phyloP scores from a whole-genome alignment of 768 basidiomycete species.

The Leccinum barrowsii region DNA sequence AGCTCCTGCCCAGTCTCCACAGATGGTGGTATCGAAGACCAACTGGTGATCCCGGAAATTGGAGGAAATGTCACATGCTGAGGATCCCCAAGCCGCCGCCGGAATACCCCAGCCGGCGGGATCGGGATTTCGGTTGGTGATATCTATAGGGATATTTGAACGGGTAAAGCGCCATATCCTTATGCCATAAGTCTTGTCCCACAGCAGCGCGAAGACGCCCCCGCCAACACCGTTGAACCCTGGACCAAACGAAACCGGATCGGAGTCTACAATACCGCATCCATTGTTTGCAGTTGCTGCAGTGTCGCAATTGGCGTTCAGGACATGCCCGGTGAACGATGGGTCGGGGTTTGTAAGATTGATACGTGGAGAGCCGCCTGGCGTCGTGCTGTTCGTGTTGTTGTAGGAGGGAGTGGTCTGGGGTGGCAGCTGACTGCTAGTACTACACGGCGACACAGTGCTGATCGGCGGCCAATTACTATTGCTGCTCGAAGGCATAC shows the following conservation, averaged over 20 bases:
- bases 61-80: constrained; percentile 41
- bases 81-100: constrained; percentile 47
- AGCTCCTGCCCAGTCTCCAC: constrained; percentile 29
- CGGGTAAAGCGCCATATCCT: constrained; percentile 55
- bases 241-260: constrained; percentile 38
- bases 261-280: constrained; percentile 43
- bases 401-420: background rate
- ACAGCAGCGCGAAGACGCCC: constrained; percentile 57
- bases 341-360: background rate
- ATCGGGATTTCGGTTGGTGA: constrained; percentile 38
- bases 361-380: background rate
- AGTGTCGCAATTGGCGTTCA: constrained; percentile 38
- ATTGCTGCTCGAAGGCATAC: no score
- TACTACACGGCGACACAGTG: background rate
- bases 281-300: constrained; percentile 41
- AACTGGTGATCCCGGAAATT: constrained; percentile 52
- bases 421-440: background rate
- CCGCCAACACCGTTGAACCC: constrained; percentile 36
- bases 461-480: no score
- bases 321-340: constrained; percentile 20
- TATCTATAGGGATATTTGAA: constrained; percentile 46
- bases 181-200: constrained; percentile 45
- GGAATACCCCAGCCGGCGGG: constrained; percentile 51
- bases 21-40: constrained; percentile 37
- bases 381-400: background rate